Evolutionary conservation across 2,329 filamentous ascomycete genomes (phyloP).

Genomic region (Fusarium sp.): DNA sequence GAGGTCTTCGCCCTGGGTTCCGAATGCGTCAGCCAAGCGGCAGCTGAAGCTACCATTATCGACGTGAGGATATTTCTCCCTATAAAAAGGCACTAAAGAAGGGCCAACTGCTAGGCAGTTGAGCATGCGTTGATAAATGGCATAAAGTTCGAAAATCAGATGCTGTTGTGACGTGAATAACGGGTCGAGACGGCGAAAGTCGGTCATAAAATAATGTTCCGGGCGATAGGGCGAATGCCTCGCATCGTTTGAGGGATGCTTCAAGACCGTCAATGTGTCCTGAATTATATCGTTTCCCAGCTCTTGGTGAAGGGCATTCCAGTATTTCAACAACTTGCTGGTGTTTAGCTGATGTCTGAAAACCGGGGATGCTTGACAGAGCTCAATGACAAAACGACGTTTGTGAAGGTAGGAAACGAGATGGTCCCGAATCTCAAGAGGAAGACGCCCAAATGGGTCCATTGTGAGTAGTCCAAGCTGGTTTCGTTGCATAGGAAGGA

Average conservation of each 20-base stretch:
- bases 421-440: background rate
- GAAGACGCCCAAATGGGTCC: background rate
- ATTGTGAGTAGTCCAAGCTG: background rate
- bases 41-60: background rate
- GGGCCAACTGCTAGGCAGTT: background rate
- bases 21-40: background rate
- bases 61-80: background rate
- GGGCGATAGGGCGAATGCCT: too few relatives aligned
- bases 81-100: background rate
- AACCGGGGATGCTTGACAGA: background rate
- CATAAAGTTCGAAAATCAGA: background rate
- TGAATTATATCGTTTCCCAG: fast-evolving
- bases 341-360: background rate
- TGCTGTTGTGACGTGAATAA: background rate
- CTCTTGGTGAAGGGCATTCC: background rate
- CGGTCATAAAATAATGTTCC: too few relatives aligned
- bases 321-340: background rate
- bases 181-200: background rate
- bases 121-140: background rate
- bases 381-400: background rate
- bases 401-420: too few relatives aligned
- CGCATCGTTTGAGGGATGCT: background rate
- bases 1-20: background rate
- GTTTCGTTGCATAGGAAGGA: too few relatives aligned
- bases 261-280: background rate